phyloP scores from a whole-genome alignment of 805 yeast genomes.

The Kodamaea restingae region DNA sequence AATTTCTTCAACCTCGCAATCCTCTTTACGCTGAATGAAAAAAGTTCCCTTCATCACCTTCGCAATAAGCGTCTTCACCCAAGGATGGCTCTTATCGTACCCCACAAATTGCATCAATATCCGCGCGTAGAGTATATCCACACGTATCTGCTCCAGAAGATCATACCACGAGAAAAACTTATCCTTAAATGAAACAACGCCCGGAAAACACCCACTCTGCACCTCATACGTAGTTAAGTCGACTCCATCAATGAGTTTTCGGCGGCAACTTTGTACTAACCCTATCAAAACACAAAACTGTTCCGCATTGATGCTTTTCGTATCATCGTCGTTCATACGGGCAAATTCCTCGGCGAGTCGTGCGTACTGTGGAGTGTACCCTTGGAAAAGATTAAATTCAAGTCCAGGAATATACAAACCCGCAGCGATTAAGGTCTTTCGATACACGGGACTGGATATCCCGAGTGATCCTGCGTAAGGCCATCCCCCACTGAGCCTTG shows the following conservation, averaged over 20 bases:
- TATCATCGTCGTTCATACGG: background rate
- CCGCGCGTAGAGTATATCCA: slow-evolving; percentile 20
- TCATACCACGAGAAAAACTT: slow-evolving; percentile 24
- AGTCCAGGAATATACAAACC: slow-evolving; percentile 21
- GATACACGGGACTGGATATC: slow-evolving; percentile 22
- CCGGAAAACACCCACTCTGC: background rate
- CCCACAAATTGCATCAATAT: slow-evolving; percentile 21
- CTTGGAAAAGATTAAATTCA: slow-evolving; percentile 32
- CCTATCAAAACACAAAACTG: background rate
- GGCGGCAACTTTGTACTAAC: slow-evolving; percentile 11
- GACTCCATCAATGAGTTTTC: background rate
- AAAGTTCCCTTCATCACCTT: slow-evolving; percentile 17
- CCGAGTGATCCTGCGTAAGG: background rate
- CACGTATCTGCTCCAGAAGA: slow-evolving; percentile 20
- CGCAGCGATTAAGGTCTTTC: slow-evolving; percentile 26
- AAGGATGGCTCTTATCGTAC: slow-evolving; percentile 19
- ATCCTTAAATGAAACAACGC: background rate
- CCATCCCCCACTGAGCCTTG: slow-evolving; percentile 15
- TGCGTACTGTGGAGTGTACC: slow-evolving; percentile 27
- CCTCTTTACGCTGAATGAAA: slow-evolving; percentile 11
- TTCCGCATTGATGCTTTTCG: background rate
- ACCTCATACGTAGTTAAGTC: background rate
- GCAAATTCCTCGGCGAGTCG: slow-evolving; percentile 23
- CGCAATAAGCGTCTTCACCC: slow-evolving; percentile 16
- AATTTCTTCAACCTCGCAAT: background rate